phyloP scores from a whole-genome alignment of 495 filamentous ascomycete genomes.

The Neurospora intermedia region DNA sequence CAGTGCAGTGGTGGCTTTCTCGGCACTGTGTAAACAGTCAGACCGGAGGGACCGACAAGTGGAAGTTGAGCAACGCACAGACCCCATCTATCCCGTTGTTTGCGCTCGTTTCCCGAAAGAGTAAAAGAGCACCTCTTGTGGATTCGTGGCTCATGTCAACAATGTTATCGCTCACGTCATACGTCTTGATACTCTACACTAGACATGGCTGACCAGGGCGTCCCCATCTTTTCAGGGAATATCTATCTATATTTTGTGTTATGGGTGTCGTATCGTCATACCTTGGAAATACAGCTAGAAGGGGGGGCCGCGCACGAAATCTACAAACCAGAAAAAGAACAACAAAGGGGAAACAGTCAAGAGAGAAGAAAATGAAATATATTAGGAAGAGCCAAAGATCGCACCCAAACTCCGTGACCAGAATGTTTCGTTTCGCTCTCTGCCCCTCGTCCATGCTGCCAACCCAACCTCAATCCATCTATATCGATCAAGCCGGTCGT shows the following conservation, averaged over 20 bases:
- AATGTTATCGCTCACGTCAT: not conserved
- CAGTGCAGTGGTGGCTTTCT: not conserved
- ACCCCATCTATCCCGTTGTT: not conserved
- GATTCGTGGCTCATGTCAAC: not conserved
- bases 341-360: not conserved
- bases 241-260: not conserved
- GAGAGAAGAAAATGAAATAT: not conserved
- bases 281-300: not conserved
- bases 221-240: not conserved
- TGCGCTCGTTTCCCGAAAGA: not conserved
- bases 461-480: not conserved
- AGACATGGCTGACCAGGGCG: not conserved
- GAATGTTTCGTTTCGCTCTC: conserved; percentile 1
- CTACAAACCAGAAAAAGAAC: not conserved
- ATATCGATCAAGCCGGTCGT: not conserved
- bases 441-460: not conserved
- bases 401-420: not conserved
- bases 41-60: not conserved
- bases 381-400: conserved; percentile 1
- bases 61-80: not conserved
- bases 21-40: not conserved
- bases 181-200: not conserved
- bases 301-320: not conserved
- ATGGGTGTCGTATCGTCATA: not conserved
- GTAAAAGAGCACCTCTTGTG: not conserved